Conservation (phyloP, 768 basidiomycete genomes). For the Strobilomyces echinocephalus region DNA sequence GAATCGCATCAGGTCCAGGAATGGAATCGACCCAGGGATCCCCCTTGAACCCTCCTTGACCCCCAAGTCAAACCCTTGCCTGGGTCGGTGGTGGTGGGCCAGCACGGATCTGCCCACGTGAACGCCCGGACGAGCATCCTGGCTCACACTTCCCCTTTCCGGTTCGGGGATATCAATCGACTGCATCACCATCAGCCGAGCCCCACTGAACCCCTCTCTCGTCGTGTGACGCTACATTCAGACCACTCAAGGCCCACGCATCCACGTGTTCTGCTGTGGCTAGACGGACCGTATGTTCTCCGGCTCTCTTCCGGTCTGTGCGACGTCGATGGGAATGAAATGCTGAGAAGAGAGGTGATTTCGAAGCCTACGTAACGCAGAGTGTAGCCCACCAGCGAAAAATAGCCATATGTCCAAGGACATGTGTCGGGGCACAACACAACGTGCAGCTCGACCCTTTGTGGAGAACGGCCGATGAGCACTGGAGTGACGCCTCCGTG, state of each 20-base stretch:
- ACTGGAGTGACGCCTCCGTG: conserved; percentile 15
- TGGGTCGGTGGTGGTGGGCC: too few species aligned
- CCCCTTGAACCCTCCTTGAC: too few species aligned
- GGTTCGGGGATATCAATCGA: conserved; percentile 38
- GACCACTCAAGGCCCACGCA: conserved; percentile 63
- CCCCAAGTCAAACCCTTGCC: too few species aligned
- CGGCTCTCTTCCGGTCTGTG: conserved; percentile 58
- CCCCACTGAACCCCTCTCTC: too few species aligned
- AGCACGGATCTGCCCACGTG: conserved; percentile 51
- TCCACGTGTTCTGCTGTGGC: too few species aligned
- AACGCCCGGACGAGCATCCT: conserved; percentile 47
- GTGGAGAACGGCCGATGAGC: too few species aligned
- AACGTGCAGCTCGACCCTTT: conserved; percentile 37
- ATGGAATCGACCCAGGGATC: too few species aligned
- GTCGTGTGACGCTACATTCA: too few species aligned
- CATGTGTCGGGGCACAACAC: not conserved
- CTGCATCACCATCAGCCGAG: too few species aligned
- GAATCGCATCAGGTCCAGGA: conserved; percentile 9
- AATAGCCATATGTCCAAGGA: conserved; percentile 40
- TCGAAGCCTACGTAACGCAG: conserved; percentile 6
- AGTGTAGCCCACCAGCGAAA: conserved; percentile 48
- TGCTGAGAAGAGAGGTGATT: too few species aligned
- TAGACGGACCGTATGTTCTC: too few species aligned
- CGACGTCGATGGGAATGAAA: too few species aligned
- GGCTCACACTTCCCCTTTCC: conserved; percentile 34